These are phyloP conservation scores for Aquilaria agallochum DNA, from an alignment of 441 rosid genomes.

Conservation along the genomic window DNA sequence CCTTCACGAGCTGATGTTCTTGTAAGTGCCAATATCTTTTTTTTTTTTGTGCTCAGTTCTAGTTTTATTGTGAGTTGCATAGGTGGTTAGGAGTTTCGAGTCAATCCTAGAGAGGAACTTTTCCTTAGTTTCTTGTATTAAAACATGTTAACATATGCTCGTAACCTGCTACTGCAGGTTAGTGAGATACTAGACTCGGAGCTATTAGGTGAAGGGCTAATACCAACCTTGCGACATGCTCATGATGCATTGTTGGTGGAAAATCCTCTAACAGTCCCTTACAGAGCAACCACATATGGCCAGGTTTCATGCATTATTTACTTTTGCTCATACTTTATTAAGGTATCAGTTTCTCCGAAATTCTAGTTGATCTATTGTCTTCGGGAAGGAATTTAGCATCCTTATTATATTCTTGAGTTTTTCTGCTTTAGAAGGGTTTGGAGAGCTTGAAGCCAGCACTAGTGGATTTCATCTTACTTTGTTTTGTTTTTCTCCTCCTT, in stretches of 20 bases:
- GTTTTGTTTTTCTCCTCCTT: slow-evolving; percentile 12
- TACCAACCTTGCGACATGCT: slow-evolving; percentile 94
- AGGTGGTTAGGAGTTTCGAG: neutral
- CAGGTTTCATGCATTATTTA: slow-evolving; percentile 44
- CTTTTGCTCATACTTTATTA: neutral
- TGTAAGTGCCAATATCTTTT: slow-evolving; percentile 40
- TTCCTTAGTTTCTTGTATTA: neutral
- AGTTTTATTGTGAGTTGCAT: neutral
- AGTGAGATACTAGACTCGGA: slow-evolving; percentile 97
- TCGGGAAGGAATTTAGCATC: no score
- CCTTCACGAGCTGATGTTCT: slow-evolving; percentile 76
- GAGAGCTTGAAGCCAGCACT: slow-evolving; percentile 9
- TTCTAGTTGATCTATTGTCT: no score
- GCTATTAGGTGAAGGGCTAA: slow-evolving; percentile 92
- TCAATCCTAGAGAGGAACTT: neutral
- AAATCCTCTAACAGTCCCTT: slow-evolving; percentile 79
- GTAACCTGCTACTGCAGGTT: slow-evolving; percentile 43
- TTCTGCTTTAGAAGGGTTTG: slow-evolving; percentile 11
- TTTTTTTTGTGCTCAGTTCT: neutral
- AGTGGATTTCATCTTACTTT: slow-evolving; percentile 14
- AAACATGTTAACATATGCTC: neutral
- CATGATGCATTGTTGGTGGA: slow-evolving; percentile 80
- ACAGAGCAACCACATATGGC: slow-evolving; percentile 77
- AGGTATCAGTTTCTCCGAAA: neutral
- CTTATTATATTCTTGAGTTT: neutral